Percentiles rank a stretch among this genome's conserved stretches.
Evolutionary conservation across 2,329 filamentous ascomycete genomes (phyloP).

Genomic region (Xylaria sp.): DNA sequence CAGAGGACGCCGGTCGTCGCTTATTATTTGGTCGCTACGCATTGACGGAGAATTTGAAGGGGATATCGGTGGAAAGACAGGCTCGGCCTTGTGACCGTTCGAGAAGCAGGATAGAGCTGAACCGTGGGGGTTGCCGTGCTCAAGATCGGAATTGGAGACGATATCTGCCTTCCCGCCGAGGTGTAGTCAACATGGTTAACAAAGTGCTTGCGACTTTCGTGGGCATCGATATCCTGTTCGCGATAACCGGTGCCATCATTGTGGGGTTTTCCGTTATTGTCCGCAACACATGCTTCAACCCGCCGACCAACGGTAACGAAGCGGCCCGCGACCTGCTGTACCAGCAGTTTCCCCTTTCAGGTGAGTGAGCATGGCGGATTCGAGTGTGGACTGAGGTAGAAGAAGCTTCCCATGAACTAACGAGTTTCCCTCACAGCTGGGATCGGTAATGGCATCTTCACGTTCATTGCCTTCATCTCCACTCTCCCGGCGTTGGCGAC

Average conservation of each 20-base stretch:
- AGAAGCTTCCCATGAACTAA: conserved; percentile 3
- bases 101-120: conserved; percentile 37
- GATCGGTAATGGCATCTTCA: conserved; percentile 76
- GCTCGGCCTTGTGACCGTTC: conserved; percentile 3
- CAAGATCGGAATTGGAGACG: conserved; percentile 1
- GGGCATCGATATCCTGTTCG: conserved; percentile 62
- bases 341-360: conserved; percentile 63
- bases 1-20: conserved; percentile 55
- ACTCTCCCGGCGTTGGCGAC: conserved; percentile 78
- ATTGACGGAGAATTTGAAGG: conserved; percentile 19
- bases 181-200: conserved; percentile 61
- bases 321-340: conserved; percentile 65
- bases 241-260: conserved; percentile 64
- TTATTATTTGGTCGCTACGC: conserved; percentile 25
- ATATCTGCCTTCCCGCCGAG: not conserved
- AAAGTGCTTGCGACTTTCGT: conserved; percentile 64
- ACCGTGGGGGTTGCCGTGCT: not conserved
- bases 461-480: conserved; percentile 75
- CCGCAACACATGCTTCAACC: conserved; percentile 57
- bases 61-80: conserved; percentile 3
- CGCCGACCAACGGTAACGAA: conserved; percentile 58
- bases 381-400: not conserved
- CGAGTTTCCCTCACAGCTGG: conserved; percentile 60
- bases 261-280: conserved; percentile 67
- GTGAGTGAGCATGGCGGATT: conserved; percentile 43